Evolutionary conservation across 768 basidiomycete species (phyloP).

Genomic region (Mycena vulgaris): DNA sequence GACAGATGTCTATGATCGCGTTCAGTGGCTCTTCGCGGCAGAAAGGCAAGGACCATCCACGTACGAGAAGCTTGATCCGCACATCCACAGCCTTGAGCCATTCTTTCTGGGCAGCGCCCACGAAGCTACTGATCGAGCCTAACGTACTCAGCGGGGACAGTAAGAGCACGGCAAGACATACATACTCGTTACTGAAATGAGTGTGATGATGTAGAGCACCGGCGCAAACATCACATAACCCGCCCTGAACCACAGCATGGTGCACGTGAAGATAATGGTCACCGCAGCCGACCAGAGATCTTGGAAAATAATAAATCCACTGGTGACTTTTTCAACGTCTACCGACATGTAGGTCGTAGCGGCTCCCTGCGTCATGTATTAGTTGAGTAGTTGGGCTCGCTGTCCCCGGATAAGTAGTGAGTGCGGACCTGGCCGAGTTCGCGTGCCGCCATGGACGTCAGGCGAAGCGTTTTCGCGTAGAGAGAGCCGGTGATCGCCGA

Average conservation of each 20-base stretch:
- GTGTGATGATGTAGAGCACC: conserved; percentile 16
- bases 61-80: conserved; percentile 32
- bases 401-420: no score
- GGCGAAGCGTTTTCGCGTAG: conserved; percentile 11
- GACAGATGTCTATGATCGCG: conserved; percentile 21
- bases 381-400: no score
- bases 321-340: conserved; percentile 27
- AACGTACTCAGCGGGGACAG: not conserved
- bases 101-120: conserved; percentile 19
- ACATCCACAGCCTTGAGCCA: conserved; percentile 27
- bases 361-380: not conserved
- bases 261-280: conserved; percentile 27
- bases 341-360: conserved; percentile 31
- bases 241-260: conserved; percentile 27
- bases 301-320: conserved; percentile 18
- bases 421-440: conserved; percentile 15
- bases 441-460: conserved; percentile 18
- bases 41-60: not conserved
- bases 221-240: conserved; percentile 32
- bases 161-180: not conserved
- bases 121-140: conserved; percentile 23
- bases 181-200: conserved; percentile 23
- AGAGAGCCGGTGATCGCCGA: conserved; percentile 24
- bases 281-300: conserved; percentile 29
- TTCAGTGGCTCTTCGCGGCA: not conserved